A percentile compares a stretch with the other conserved stretches of the same genome.
Conservation (phyloP, 202 grass and related monocot genomes). For the Zizania palustris region DNA sequence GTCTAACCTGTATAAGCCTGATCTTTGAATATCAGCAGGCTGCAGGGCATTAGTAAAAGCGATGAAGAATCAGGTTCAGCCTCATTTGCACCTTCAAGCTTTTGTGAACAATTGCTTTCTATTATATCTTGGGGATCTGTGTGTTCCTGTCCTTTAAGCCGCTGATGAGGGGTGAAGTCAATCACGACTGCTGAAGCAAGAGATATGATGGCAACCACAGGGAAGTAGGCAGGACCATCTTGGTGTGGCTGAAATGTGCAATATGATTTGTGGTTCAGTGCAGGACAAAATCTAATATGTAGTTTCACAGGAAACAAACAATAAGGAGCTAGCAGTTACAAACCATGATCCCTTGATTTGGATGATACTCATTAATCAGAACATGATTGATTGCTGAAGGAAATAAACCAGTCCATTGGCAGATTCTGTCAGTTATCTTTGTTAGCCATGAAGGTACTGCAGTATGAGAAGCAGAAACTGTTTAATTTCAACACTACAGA, state of each 20-base stretch:
- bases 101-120: slow-evolving; percentile 34
- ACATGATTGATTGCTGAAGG: slow-evolving; percentile 89
- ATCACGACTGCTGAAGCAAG: slow-evolving; percentile 81
- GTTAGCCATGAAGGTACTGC: slow-evolving; percentile 89
- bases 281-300: neutral
- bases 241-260: slow-evolving; percentile 73
- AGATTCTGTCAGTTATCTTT: slow-evolving; percentile 76
- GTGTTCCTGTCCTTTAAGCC: slow-evolving; percentile 40
- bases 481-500: slow-evolving; percentile 18
- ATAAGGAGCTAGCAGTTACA: slow-evolving; percentile 26
- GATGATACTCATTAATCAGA: slow-evolving; percentile 86
- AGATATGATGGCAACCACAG: slow-evolving; percentile 90
- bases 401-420: slow-evolving; percentile 74
- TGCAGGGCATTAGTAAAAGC: slow-evolving; percentile 79
- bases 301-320: slow-evolving; percentile 2
- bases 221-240: slow-evolving; percentile 97
- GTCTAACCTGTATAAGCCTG: slow-evolving; percentile 85
- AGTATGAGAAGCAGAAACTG: slow-evolving; percentile 18
- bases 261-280: slow-evolving; percentile 13
- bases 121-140: slow-evolving; percentile 25
- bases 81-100: slow-evolving; percentile 21
- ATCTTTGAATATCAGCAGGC: slow-evolving; percentile 91
- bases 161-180: slow-evolving; percentile 73
- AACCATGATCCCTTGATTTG: slow-evolving; percentile 97
- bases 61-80: slow-evolving; percentile 49